Conservation (phyloP, 2,329 filamentous ascomycete species). For the Lachnellula arida region DNA sequence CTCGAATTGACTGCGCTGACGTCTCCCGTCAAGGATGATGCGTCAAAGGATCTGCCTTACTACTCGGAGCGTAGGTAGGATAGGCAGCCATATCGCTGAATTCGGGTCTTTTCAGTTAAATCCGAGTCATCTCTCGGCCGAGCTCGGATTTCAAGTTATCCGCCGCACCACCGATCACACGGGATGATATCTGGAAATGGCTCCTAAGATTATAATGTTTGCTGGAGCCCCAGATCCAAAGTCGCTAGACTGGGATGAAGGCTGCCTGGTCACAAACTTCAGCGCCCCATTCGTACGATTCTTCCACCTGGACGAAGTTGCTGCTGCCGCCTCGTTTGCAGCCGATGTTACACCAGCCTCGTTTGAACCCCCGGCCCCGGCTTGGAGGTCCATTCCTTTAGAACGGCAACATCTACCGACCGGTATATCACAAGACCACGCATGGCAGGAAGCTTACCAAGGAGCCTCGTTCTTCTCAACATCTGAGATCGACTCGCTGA, state of each 20-base stretch:
- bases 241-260: slow-evolving; percentile 50
- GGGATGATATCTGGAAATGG: slow-evolving; percentile 12
- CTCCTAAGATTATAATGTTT: slow-evolving; percentile 41
- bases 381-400: slow-evolving; percentile 53
- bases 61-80: neutral
- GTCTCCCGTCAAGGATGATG: neutral
- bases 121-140: neutral
- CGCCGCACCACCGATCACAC: no score
- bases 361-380: slow-evolving; percentile 16
- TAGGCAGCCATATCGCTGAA: neutral
- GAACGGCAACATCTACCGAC: slow-evolving; percentile 43
- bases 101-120: slow-evolving; percentile 3
- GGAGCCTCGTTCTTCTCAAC: slow-evolving; percentile 46
- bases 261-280: slow-evolving; percentile 46
- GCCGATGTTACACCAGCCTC: slow-evolving; percentile 6
- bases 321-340: neutral
- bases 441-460: slow-evolving; percentile 30
- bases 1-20: no score
- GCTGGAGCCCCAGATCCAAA: slow-evolving; percentile 56
- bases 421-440: slow-evolving; percentile 46
- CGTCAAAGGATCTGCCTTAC: neutral
- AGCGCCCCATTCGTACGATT: slow-evolving; percentile 38
- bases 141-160: no score
- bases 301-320: neutral
- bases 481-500: slow-evolving; percentile 34